phyloP scores from a whole-genome alignment of 352 stramenopile species.

The Globisporangium megalacanthum region DNA sequence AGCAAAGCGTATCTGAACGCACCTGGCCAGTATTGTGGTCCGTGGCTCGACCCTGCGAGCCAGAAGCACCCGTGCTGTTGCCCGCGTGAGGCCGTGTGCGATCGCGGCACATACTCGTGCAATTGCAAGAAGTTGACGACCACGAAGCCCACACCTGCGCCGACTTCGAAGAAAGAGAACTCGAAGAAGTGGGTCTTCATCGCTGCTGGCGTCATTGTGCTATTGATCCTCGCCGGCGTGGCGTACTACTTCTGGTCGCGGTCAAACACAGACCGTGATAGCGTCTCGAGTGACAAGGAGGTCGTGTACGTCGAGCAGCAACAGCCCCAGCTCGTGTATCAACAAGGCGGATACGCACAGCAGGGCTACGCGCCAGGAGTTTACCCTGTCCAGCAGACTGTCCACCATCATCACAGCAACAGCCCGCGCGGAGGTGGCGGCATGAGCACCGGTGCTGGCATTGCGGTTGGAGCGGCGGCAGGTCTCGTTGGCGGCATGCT shows the following conservation, averaged over 20 bases:
- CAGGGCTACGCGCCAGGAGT: constrained; percentile 30
- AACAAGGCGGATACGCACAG: constrained; percentile 28
- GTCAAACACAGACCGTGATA: constrained; percentile 29
- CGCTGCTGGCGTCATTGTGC: constrained; percentile 22
- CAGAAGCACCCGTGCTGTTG: constrained; percentile 53
- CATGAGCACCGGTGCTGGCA: constrained; percentile 13
- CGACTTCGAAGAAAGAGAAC: constrained; percentile 21
- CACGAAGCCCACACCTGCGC: constrained; percentile 23
- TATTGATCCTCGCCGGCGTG: constrained; percentile 28
- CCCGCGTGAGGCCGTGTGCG: constrained; percentile 26
- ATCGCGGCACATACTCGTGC: constrained; percentile 38
- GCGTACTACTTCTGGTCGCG: constrained; percentile 27
- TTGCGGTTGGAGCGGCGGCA: constrained; percentile 13
- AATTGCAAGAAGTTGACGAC: constrained; percentile 23
- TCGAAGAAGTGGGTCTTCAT: constrained; percentile 27
- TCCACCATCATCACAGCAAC: constrained; percentile 12
- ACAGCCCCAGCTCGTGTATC: constrained; percentile 27
- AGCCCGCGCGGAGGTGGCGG: constrained; percentile 11
- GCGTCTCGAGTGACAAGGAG: constrained; percentile 19
- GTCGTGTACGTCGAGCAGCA: constrained; percentile 28
- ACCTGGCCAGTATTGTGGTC: constrained; percentile 43
- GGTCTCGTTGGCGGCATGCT: constrained; percentile 18
- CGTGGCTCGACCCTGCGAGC: constrained; percentile 35
- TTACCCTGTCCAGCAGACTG: constrained; percentile 25
- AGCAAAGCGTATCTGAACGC: constrained; percentile 36